phyloP scores from a whole-genome alignment of 2,329 filamentous ascomycete genomes.

The Phialophora verrucosa region DNA sequence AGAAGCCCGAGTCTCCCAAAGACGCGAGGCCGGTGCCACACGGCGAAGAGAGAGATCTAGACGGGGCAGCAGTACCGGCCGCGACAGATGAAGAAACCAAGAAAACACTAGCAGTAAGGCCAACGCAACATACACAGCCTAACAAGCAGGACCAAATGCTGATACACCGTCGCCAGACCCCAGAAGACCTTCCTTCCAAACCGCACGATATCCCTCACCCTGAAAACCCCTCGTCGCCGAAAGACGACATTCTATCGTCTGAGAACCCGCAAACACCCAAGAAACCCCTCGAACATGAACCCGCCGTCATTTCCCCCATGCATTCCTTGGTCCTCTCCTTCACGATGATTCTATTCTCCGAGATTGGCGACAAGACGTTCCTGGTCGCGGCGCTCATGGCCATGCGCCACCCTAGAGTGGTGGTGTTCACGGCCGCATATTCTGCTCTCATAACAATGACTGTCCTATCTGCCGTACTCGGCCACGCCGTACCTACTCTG shows the following conservation, averaged over 20 bases:
- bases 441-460: conserved; percentile 93
- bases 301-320: conserved; percentile 70
- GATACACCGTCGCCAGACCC: conserved; percentile 66
- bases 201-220: conserved; percentile 76
- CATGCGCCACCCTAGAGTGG: conserved; percentile 92
- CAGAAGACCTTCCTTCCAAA: conserved; percentile 77
- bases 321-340: conserved; percentile 92
- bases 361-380: conserved; percentile 98
- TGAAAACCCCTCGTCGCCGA: conserved; percentile 66
- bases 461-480: conserved; percentile 86
- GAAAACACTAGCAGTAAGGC: conserved; percentile 61
- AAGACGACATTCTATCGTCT: conserved; percentile 67
- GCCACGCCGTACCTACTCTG: conserved; percentile 87
- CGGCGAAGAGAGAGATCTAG: conserved; percentile 65
- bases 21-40: conserved; percentile 82
- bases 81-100: conserved; percentile 53
- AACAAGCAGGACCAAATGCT: conserved; percentile 13
- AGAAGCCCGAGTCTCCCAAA: conserved; percentile 82
- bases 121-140: not conserved
- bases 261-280: conserved; percentile 44
- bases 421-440: conserved; percentile 96
- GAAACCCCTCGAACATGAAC: conserved; percentile 41
- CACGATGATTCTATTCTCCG: conserved; percentile 96
- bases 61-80: conserved; percentile 43
- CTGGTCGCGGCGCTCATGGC: conserved; percentile 97